These are phyloP conservation scores for Tulasnella calospora DNA, from an alignment of 768 basidiomycete genomes.

Conservation along the genomic window DNA sequence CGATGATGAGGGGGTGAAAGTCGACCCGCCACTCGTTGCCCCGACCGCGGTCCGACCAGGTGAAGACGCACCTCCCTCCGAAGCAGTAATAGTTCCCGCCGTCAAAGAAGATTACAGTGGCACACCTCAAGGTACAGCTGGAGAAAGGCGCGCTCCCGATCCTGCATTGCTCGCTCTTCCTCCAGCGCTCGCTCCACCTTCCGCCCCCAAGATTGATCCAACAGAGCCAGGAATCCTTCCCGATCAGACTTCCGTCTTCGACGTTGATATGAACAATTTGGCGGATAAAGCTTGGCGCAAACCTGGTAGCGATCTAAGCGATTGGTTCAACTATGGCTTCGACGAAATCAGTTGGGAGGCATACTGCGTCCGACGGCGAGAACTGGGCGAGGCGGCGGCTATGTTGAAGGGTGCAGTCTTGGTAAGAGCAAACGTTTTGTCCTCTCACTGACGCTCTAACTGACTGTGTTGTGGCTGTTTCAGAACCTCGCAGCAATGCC, in stretches of 20 bases:
- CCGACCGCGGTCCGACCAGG: slow-evolving; percentile 45
- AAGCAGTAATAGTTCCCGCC: slow-evolving; percentile 53
- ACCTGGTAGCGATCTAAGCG: slow-evolving; percentile 87
- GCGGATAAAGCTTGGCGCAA: slow-evolving; percentile 85
- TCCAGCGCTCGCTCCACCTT: slow-evolving; percentile 63
- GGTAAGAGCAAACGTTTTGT: slow-evolving; percentile 44
- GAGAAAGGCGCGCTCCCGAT: slow-evolving; percentile 34
- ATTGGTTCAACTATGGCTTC: slow-evolving; percentile 99
- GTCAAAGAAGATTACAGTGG: slow-evolving; percentile 29
- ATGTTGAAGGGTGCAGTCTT: slow-evolving; percentile 79
- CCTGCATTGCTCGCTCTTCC: slow-evolving; percentile 51
- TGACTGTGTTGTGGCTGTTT: not conserved
- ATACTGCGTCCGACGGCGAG: slow-evolving; percentile 79
- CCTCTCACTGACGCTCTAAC: not conserved
- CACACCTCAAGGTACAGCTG: slow-evolving; percentile 32
- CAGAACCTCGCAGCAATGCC: slow-evolving; percentile 79
- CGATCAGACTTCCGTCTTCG: slow-evolving; percentile 68
- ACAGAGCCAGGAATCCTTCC: slow-evolving; percentile 59
- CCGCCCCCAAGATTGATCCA: slow-evolving; percentile 74
- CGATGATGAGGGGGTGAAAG: slow-evolving; percentile 37
- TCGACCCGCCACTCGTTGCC: slow-evolving; percentile 44
- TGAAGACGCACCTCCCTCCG: slow-evolving; percentile 62
- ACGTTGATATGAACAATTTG: slow-evolving; percentile 71
- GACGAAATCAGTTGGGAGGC: slow-evolving; percentile 95
- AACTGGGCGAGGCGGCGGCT: slow-evolving; percentile 71